These are phyloP conservation scores for Yamadazyma taylorii DNA, from an alignment of 1,139 yeast genomes.

Conservation along the genomic window DNA sequence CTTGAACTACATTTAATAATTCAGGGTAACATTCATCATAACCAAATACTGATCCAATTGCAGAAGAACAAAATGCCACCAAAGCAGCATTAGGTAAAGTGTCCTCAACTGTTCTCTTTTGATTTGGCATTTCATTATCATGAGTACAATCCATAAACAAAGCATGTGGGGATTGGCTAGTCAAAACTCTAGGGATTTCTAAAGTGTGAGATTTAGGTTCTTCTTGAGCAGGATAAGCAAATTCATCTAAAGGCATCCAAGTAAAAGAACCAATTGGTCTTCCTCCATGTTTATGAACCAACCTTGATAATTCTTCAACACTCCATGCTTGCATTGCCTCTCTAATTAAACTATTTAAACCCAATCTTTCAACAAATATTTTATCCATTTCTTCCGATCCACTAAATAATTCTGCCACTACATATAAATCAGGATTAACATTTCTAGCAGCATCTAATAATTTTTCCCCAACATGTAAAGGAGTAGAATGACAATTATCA, in stretches of 20 bases:
- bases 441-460: conserved; percentile 85
- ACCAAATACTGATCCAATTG: conserved; percentile 93
- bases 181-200: conserved; percentile 63
- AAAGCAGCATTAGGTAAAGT: conserved; percentile 93
- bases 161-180: conserved; percentile 80
- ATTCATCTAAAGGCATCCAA: conserved; percentile 71
- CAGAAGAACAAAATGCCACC: conserved; percentile 90
- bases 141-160: conserved; percentile 97
- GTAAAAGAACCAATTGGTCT: conserved; percentile 90
- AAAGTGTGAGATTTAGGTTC: conserved; percentile 40
- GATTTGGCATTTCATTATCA: conserved; percentile 87
- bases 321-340: conserved; percentile 98
- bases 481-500: conserved; percentile 96
- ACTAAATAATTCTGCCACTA: conserved; percentile 91
- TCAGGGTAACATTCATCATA: conserved; percentile 90
- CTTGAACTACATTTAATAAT: conserved; percentile 79
- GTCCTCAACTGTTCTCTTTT: conserved; percentile 90
- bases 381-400: conserved; percentile 93
- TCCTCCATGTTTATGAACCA: conserved; percentile 92
- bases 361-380: conserved; percentile 85
- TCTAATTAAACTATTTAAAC: conserved; percentile 82
- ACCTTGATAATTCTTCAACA: conserved; percentile 79
- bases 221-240: conserved; percentile 60
- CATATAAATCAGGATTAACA: conserved; percentile 81
- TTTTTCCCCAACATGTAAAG: conserved; percentile 89